Conservation (phyloP, 1,139 yeast species). For the Candida frijolesensis region DNA sequence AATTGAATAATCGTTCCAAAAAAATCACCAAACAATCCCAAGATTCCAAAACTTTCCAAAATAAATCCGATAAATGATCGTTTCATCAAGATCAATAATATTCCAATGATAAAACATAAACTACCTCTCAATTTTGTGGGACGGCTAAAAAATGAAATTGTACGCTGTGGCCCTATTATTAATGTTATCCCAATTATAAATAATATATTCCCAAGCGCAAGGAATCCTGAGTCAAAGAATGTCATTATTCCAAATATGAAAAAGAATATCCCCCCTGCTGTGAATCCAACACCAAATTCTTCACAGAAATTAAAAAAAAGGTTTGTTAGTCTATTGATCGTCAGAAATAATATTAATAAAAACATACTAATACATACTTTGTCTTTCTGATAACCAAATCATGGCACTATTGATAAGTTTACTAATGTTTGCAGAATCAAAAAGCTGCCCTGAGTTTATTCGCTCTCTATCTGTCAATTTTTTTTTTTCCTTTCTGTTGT, state of each 20-base stretch:
- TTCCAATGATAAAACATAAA: slow-evolving; percentile 73
- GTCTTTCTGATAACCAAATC: slow-evolving; percentile 82
- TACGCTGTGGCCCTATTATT: slow-evolving; percentile 86
- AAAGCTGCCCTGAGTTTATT: too few relatives aligned
- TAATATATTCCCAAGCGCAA: slow-evolving; percentile 85
- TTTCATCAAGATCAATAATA: slow-evolving; percentile 70
- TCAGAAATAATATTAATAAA: background rate
- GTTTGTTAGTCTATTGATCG: slow-evolving; percentile 1
- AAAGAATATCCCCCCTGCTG: slow-evolving; percentile 81
- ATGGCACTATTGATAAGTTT: slow-evolving; percentile 22
- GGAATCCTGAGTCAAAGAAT: slow-evolving; percentile 84
- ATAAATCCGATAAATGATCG: slow-evolving; percentile 84
- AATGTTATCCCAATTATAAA: slow-evolving; percentile 81
- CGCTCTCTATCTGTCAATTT: background rate
- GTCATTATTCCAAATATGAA: slow-evolving; percentile 82
- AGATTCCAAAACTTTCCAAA: slow-evolving; percentile 82
- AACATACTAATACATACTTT: slow-evolving; percentile 52
- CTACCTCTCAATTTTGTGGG: slow-evolving; percentile 89
- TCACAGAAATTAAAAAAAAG: slow-evolving; percentile 5
- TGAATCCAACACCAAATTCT: slow-evolving; percentile 94
- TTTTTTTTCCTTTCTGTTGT: background rate
- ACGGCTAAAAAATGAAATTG: slow-evolving; percentile 80
- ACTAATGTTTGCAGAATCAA: background rate
- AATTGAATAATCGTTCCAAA: slow-evolving; percentile 90
- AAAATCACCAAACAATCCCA: slow-evolving; percentile 89